Conservation (phyloP, 192 early-diverging fungal genomes). For the Backusella luteola region DNA sequence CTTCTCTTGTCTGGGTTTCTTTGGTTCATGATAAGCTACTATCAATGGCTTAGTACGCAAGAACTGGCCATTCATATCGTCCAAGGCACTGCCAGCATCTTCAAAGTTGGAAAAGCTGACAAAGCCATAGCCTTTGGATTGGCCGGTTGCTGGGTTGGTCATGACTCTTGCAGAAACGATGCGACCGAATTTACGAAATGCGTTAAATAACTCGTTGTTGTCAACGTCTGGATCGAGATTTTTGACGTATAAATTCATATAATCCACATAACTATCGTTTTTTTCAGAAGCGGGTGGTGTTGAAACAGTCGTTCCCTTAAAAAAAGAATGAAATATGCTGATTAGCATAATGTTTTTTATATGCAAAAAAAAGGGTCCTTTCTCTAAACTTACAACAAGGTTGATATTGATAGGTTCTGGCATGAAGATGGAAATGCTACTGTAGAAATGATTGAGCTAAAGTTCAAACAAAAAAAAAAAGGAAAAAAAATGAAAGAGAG, state of each 20-base stretch:
- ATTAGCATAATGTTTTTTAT: constrained; percentile 7
- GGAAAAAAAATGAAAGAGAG: too few relatives aligned
- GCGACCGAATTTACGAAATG: constrained; percentile 83
- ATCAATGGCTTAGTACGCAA: constrained; percentile 82
- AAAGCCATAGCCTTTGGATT: constrained; percentile 87
- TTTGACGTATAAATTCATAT: constrained; percentile 93
- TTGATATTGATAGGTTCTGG: too few relatives aligned
- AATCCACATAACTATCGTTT: constrained; percentile 35
- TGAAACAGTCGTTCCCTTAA: not conserved
- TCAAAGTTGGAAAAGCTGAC: constrained; percentile 90
- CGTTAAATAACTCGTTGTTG: constrained; percentile 90
- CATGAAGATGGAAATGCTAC: not conserved
- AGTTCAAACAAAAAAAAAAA: not conserved
- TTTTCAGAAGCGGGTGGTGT: constrained; percentile 11
- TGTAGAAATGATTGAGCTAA: not conserved
- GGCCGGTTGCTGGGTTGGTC: constrained; percentile 63
- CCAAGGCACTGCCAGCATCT: constrained; percentile 85
- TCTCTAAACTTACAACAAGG: constrained; percentile 4
- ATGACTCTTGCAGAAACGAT: constrained; percentile 92
- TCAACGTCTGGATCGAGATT: constrained; percentile 91
- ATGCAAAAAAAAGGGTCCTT: not conserved
- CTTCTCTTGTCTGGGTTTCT: constrained; percentile 67
- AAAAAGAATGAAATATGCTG: not conserved
- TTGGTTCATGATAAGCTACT: constrained; percentile 89
- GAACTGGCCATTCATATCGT: constrained; percentile 86